Evolutionary conservation across 2,329 filamentous ascomycete genomes (phyloP).

Genomic region (Penicillium sp.): DNA sequence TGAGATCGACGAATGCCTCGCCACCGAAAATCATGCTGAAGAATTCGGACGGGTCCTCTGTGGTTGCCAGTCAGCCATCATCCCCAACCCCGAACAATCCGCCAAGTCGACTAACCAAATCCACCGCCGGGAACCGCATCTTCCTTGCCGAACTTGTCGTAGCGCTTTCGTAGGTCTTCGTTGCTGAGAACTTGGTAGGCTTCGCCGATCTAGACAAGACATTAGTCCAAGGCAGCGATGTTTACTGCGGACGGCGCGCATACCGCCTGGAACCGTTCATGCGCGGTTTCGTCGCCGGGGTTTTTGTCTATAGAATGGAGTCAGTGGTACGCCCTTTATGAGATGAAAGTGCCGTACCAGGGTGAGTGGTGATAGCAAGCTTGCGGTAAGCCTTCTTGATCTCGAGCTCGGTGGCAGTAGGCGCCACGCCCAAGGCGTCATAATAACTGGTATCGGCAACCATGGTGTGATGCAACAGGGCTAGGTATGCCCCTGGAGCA

Average conservation of each 20-base stretch:
- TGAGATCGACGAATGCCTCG: slow-evolving; percentile 91
- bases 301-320: slow-evolving; percentile 73
- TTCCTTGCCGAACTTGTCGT: slow-evolving; percentile 97
- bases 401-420: slow-evolving; percentile 81
- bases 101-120: slow-evolving; percentile 57
- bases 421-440: slow-evolving; percentile 77
- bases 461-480: slow-evolving; percentile 50
- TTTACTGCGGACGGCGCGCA: slow-evolving; percentile 15
- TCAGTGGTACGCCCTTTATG: background rate
- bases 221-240: slow-evolving; percentile 7
- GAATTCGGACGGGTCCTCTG: slow-evolving; percentile 89
- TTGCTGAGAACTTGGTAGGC: slow-evolving; percentile 78
- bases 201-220: slow-evolving; percentile 55
- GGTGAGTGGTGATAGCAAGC: slow-evolving; percentile 88
- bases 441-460: slow-evolving; percentile 86
- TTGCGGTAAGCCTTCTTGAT: slow-evolving; percentile 98
- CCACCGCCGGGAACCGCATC: slow-evolving; percentile 84
- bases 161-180: slow-evolving; percentile 77
- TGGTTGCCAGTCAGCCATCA: slow-evolving; percentile 10
- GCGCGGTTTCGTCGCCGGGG: slow-evolving; percentile 87
- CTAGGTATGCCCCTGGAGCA: background rate
- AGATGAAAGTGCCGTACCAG: slow-evolving; percentile 52
- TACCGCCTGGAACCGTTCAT: slow-evolving; percentile 90
- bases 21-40: slow-evolving; percentile 98
- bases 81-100: background rate